A percentile compares a stretch with the other conserved stretches of the same genome.
These are phyloP conservation scores for Fusarium miscanthi DNA, from an alignment of 2,329 filamentous ascomycete species.

Conservation along the genomic window DNA sequence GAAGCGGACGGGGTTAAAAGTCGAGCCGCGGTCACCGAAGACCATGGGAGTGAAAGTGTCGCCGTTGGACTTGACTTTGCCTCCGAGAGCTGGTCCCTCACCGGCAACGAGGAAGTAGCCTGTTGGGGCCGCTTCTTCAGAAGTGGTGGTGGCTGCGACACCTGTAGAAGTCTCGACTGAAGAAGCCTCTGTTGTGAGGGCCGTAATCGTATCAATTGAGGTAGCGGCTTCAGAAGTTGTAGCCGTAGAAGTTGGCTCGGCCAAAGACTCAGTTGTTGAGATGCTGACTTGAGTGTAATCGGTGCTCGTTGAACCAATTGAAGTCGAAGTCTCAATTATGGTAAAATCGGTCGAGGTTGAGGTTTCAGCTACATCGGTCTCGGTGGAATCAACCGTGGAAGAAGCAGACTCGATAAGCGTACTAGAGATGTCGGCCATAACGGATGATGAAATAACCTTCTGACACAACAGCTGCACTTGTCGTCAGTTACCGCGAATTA, in stretches of 20 bases:
- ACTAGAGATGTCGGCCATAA: fast-evolving
- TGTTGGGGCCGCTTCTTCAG: neutral
- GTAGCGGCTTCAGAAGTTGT: neutral
- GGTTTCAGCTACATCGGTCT: neutral
- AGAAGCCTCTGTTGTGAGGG: too few species aligned
- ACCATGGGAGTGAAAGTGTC: neutral
- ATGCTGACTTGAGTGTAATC: neutral
- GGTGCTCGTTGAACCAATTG: neutral
- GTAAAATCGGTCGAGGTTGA: neutral
- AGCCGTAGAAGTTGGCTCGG: neutral
- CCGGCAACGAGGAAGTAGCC: neutral
- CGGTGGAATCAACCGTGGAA: neutral
- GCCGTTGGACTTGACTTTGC: neutral
- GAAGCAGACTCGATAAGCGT: neutral
- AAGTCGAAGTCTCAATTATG: neutral
- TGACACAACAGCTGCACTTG: neutral
- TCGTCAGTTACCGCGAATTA: neutral
- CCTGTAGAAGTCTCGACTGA: neutral
- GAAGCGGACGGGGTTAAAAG: neutral
- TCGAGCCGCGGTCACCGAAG: neutral
- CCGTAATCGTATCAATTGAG: neutral
- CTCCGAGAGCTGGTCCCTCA: neutral
- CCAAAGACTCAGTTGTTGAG: neutral
- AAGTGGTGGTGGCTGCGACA: neutral
- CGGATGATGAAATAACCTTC: neutral